Percentiles rank a stretch among this genome's conserved stretches.
Evolutionary conservation across 305 asterid genomes (phyloP).

Genomic region (Petunia hybrid): DNA sequence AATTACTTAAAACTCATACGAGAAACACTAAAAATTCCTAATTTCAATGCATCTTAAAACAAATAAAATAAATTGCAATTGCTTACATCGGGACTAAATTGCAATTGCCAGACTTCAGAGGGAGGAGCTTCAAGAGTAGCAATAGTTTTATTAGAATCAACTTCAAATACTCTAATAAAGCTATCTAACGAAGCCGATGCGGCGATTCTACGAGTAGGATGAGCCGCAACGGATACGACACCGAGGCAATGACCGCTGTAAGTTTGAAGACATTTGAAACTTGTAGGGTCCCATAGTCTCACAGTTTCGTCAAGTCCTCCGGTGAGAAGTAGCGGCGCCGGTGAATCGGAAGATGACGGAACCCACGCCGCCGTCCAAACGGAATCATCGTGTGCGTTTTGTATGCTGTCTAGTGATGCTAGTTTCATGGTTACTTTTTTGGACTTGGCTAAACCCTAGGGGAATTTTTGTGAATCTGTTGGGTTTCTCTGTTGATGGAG

Average conservation of each 20-base stretch:
- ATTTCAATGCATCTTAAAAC: background rate
- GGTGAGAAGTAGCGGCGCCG: constrained; percentile 65
- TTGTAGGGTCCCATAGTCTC: constrained; percentile 70
- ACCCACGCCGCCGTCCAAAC: constrained; percentile 91
- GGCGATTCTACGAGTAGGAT: constrained; percentile 85
- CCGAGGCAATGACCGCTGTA: constrained; percentile 90
- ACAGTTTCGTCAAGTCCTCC: constrained; percentile 96
- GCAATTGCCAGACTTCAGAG: constrained; percentile 95
- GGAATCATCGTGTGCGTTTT: constrained; percentile 88
- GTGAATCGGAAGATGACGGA: constrained; percentile 55
- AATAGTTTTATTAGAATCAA: constrained; percentile 71
- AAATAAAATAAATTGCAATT: background rate
- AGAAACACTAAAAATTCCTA: background rate
- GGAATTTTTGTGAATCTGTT: background rate
- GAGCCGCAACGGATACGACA: constrained; percentile 86
- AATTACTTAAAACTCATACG: too few relatives aligned
- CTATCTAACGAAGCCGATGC: constrained; percentile 96
- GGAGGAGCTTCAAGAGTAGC: constrained; percentile 98
- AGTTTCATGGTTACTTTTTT: constrained; percentile 65
- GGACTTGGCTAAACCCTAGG: constrained; percentile 48
- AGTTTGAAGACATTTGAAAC: constrained; percentile 54
- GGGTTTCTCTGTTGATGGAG: too few relatives aligned
- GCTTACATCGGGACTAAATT: constrained; percentile 79
- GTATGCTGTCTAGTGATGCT: constrained; percentile 67
- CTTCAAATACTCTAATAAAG: constrained; percentile 86